Base-by-base conservation (phyloP, 2,329 filamentous ascomycete genomes). In the Claviceps quebecensis region DNA sequence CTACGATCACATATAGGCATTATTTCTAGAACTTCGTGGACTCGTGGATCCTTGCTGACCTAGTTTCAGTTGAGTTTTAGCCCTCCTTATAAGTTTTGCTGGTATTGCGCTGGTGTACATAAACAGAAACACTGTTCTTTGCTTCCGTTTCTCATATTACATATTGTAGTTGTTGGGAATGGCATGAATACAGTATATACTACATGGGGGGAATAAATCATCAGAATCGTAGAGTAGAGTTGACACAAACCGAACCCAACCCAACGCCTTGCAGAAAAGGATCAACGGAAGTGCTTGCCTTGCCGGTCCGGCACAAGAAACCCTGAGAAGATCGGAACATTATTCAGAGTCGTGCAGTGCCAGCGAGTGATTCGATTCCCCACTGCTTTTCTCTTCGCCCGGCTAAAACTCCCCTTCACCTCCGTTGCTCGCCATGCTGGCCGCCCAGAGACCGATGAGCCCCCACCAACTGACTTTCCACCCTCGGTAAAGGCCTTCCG, bases 381-480 rank as follows among this genome's bases (percentile, higher is more conserved):
- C 43, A 14, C 23, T n/a, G 16, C 22, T 16, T 45, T 9, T n/a
- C 4, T 7, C 23, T 16, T 23, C 5, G 13, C 34, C 41, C 23
- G 49, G 53, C 65, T 63, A 81, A 53, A 81, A 81, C 62, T 80
- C 75, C 51, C 77, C 79, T 54, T 81, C 78, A 36, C 79, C 79
- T 23, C 77, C 78, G 43, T 72, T 75, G 9, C 79, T 78, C 45
- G 86, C 67, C 23, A 84, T 74, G 38, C 79, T 77, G 23, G 83
- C 83, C 7, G 80, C 79, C 84, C 84, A 88, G 9, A 88, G 73
- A 8, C 84, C 84, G 11, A 87, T 79, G 6, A 88, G 65, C 0
- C 84, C 84, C 83, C 84, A 87, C 72, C 85, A 86, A 53, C 81
- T 86, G 39, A 87, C 82, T 63, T 85, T 81, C 83, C 84, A 88